phyloP scores from a whole-genome alignment of 257 asterid genomes.

The Cinchona pubescens region DNA sequence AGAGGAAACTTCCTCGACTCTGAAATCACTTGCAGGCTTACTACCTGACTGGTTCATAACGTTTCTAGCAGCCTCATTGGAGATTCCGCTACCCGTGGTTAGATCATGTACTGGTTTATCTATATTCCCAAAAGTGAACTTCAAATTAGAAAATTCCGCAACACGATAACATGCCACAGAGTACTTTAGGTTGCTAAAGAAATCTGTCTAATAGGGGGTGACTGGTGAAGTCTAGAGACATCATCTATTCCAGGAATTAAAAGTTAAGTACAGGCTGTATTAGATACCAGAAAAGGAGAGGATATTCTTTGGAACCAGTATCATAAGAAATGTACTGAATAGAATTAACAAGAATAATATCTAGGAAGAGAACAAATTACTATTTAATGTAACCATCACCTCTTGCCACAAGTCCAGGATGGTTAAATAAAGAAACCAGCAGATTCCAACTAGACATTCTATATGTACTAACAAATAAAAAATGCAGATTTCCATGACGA shows the following conservation, averaged over 20 bases:
- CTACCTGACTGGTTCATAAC: conserved; percentile 27
- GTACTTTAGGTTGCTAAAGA: not conserved
- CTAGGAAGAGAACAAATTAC: not conserved
- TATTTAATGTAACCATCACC: not conserved
- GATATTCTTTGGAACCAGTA: not conserved
- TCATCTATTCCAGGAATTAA: not conserved
- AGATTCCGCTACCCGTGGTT: conserved; percentile 17
- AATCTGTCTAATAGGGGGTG: not conserved
- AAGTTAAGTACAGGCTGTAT: not conserved
- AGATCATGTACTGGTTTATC: conserved; percentile 32
- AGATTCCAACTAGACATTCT: not conserved
- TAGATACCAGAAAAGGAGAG: not conserved
- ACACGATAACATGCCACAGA: not conserved
- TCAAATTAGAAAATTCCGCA: not conserved
- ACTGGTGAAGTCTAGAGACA: not conserved
- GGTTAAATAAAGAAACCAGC: not conserved
- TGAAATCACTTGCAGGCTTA: conserved; percentile 14
- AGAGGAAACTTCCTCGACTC: conserved; percentile 26
- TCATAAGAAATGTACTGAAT: not conserved
- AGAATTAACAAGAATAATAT: not conserved
- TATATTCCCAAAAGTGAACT: conserved; percentile 26
- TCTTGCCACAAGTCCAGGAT: not conserved
- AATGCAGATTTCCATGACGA: not conserved
- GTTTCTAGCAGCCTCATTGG: conserved; percentile 21
- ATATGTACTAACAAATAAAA: not conserved